Percentiles rank a stretch among this genome's conserved stretches.
phyloP scores from a whole-genome alignment of 306 rosid genomes.

The Glycine soja region DNA sequence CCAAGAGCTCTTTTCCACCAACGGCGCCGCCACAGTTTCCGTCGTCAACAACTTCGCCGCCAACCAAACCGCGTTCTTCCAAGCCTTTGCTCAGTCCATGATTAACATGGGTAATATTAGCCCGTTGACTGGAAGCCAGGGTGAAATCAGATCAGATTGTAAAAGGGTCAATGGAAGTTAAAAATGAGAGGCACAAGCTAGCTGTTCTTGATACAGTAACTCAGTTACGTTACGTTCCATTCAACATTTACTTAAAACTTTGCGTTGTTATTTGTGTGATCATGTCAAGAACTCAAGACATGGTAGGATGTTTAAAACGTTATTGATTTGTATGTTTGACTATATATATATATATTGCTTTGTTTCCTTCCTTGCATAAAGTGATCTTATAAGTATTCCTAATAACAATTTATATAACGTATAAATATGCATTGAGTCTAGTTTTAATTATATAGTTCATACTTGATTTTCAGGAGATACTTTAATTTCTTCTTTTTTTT shows the following conservation, averaged over 20 bases:
- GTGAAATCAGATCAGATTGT: conserved; percentile 70
- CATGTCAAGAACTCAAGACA: background rate
- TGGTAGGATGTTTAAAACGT: background rate
- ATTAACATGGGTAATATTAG: conserved; percentile 78
- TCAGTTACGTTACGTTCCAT: background rate
- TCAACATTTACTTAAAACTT: background rate
- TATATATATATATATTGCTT: background rate
- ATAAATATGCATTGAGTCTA: background rate
- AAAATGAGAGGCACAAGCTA: background rate
- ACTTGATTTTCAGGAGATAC: background rate
- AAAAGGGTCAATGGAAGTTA: conserved; percentile 66
- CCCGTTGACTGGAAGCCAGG: conserved; percentile 64
- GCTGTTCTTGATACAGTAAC: background rate
- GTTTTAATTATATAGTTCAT: background rate
- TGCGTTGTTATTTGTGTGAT: conserved; percentile 32
- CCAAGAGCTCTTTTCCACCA: conserved; percentile 64
- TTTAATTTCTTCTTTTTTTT: background rate
- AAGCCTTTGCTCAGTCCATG: conserved; percentile 75
- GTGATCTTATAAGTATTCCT: background rate
- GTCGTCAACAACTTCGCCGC: conserved; percentile 58
- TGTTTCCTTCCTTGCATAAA: background rate
- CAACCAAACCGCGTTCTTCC: conserved; percentile 68
- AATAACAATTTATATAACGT: background rate
- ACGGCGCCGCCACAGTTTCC: conserved; percentile 55
- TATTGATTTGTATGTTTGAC: background rate